Conservation (phyloP, 192 early-diverging fungal genomes). For the Coemansia aciculifera region DNA sequence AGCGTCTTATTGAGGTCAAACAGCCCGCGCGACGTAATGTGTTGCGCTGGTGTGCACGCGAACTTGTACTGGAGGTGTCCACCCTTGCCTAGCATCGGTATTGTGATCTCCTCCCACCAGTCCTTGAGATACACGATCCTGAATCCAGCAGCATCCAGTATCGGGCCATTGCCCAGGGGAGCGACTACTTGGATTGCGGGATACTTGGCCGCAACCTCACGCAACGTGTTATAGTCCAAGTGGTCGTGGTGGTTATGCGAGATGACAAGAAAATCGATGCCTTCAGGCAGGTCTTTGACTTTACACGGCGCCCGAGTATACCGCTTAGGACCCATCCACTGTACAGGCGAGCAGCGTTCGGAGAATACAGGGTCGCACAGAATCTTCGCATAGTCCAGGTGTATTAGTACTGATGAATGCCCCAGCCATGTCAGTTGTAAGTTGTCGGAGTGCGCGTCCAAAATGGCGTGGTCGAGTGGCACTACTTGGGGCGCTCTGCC, state of each 20-base stretch:
- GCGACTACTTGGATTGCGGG: conserved; percentile 63
- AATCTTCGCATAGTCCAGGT: conserved; percentile 65
- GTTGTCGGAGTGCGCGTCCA: background rate
- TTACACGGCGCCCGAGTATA: conserved; percentile 64
- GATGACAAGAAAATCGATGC: conserved; percentile 73
- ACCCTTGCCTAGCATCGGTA: background rate
- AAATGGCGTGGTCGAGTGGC: conserved; percentile 14
- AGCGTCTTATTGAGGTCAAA: conserved; percentile 71
- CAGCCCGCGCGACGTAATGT: conserved; percentile 56
- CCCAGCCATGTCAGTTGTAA: conserved; percentile 61
- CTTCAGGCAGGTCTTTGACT: conserved; percentile 62
- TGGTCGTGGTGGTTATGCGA: conserved; percentile 92
- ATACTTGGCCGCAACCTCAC: conserved; percentile 53
- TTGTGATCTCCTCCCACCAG: conserved; percentile 63
- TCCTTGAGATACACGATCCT: conserved; percentile 63
- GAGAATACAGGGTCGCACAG: conserved; percentile 79
- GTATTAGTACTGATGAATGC: conserved; percentile 66
- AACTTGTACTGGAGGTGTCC: conserved; percentile 21
- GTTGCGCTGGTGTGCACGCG: conserved; percentile 72
- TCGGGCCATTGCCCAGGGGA: conserved; percentile 72
- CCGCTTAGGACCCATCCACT: conserved; percentile 69
- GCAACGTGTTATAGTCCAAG: conserved; percentile 68
- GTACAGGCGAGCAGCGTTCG: conserved; percentile 68
- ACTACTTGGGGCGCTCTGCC: conserved; percentile 33
- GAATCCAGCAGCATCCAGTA: conserved; percentile 61